Base-by-base conservation (phyloP, 2,329 filamentous ascomycete species). In the Exophiala sp. region DNA sequence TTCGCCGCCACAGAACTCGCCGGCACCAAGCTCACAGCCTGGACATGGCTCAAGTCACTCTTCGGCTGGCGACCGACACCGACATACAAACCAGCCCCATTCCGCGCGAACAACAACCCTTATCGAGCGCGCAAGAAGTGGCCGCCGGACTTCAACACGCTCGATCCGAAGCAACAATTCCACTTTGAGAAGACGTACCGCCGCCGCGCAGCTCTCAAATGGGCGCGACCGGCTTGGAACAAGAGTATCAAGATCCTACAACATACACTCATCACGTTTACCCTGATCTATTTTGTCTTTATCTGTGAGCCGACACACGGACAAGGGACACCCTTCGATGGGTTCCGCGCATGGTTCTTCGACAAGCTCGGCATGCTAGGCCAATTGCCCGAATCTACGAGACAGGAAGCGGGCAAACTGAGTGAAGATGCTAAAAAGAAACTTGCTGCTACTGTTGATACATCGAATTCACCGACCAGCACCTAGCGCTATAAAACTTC, bases 101-200 rank as follows among this genome's bases (percentile, higher is more conserved):
- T 65, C 50, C 61, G 53, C 43, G 55, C 58, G 47, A 55, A 56
- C 50, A 78, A 74, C 60, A 85, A 83, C 62, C 79, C 78, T 18
- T 85, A 80, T 71, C 76, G 73, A 58, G 80, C 80, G 35, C 83
- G 84, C 68, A 79, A 79, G 55, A 71, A 73, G 68, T 87, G 84
- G 84, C 84, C 84, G 39, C 84, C 84, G 5, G 81, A 85, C 65
- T 81, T 87, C 69, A 71, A 72, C 52, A 78, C 81, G 59, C 73
- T 87, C 46, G 82, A 82, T 1, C 73, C 75, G n/a, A 84, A 82
- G 65, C 81, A 87, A 65, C 82, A 86, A 65, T 86, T 86, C 71
- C 77, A 80, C n/a, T 78, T 86, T 44, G 84, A 87, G 69, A 79
- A 83, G 55, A 82, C 82, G 57, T 87, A 84, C 69, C 76, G 83